phyloP scores from a whole-genome alignment of 106 monocot genomes.

The Posidonia australis region DNA sequence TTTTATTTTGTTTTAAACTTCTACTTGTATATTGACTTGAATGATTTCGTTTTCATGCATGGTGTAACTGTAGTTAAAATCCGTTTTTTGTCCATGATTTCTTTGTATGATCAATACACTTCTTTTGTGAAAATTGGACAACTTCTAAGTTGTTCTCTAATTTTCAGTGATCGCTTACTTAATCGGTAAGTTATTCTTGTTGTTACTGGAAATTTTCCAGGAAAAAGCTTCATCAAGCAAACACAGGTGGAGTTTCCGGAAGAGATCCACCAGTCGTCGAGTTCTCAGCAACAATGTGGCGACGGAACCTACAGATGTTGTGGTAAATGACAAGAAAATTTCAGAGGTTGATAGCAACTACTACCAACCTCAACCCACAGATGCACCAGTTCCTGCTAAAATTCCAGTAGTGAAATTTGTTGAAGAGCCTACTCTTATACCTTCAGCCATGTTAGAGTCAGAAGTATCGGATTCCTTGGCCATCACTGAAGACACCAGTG shows the following conservation, averaged over 20 bases:
- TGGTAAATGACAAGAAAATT: constrained; percentile 32
- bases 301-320: constrained; percentile 34
- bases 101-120: no score
- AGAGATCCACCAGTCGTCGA: constrained; percentile 56
- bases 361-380: constrained; percentile 22
- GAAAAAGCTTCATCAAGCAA: constrained; percentile 53
- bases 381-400: constrained; percentile 40
- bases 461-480: neutral
- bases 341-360: constrained; percentile 19
- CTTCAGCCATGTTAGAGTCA: constrained; percentile 6
- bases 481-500: constrained; percentile 3
- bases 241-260: constrained; percentile 80
- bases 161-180: no score
- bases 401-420: constrained; percentile 23
- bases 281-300: constrained; percentile 48
- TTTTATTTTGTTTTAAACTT: no score
- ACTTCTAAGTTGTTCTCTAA: no score
- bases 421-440: constrained; percentile 7
- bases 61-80: no score
- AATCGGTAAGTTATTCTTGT: no score
- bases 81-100: no score
- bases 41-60: no score
- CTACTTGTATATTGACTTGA: no score
- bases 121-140: no score
- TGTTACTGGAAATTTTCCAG: constrained; percentile 11